Evolutionary conservation across 2,329 filamentous ascomycete species (phyloP), one percentile per base, ranked within the genome.

Genomic region (Cercospora janseana): DNA sequence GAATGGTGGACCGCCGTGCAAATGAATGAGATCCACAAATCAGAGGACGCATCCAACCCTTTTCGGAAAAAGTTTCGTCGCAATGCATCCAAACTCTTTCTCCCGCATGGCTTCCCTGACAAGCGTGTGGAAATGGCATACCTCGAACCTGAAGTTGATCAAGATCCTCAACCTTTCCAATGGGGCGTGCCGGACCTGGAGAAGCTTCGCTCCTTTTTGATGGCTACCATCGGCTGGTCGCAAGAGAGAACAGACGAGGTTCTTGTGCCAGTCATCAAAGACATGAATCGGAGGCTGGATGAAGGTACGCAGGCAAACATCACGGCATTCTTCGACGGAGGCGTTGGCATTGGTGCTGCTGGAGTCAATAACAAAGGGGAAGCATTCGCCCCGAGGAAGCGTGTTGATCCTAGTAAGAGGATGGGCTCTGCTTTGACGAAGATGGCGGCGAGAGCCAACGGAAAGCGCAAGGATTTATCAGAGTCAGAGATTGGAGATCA

Each of bases 261-360:
- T 2, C 79, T 98, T 1, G 88, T 98, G 1, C 93, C 93, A 0
- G 94, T 98, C 1, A 93, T 98, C 56, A 80, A 85, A 49, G 93
- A 98, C 64, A 95, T 98, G 87, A 97, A 97, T 66, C 81, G 82
- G 3, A 79, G 93, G 29, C 87, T 88, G 58, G 78, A 82, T 21
- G 93, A 97, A 71, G 93, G 93, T 5, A 97, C 92, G 13, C 93
- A 98, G 74, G 85, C 83, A 51, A 98, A 98, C 61, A 95, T 98
- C 58, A 98, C 93, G n/a, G 78, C 84, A 18, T 98, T 85, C 69
- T 96, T 97, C 67, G 81, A 82, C 9, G 92, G 92, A 0, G 71
- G 74, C 4, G 83, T 89, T 0, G 87, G 87, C 0, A 78, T 78
- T 0, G 87, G 87, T 0, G 79, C 79, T 5, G 61, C 63, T 15